phyloP scores from a whole-genome alignment of 2,329 filamentous ascomycete genomes.

The Hypoxylon sp. region DNA sequence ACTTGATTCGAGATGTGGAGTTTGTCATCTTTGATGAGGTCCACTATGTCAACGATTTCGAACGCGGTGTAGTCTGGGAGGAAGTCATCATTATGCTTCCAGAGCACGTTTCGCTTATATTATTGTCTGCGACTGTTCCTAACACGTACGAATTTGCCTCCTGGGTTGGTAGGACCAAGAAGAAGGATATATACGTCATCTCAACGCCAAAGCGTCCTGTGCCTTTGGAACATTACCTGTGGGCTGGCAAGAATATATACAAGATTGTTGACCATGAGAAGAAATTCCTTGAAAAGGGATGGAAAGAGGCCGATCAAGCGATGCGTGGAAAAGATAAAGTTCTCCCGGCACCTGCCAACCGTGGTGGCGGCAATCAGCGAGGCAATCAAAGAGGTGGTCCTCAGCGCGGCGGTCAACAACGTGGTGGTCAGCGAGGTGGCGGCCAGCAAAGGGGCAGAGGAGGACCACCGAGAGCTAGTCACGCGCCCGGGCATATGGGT shows the following conservation, averaged over 20 bases:
- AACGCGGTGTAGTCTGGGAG: conserved; percentile 98
- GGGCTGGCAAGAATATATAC: conserved; percentile 92
- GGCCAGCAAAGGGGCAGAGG: conserved; percentile 70
- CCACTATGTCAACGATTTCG: conserved; percentile 97
- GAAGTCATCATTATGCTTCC: conserved; percentile 99
- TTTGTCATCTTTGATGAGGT: conserved; percentile 99
- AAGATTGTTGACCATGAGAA: conserved; percentile 97
- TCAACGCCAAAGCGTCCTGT: conserved; percentile 96
- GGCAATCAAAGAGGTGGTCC: conserved; percentile 68
- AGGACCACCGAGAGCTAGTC: conserved; percentile 71
- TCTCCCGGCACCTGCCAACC: conserved; percentile 58
- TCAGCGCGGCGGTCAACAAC: conserved; percentile 64
- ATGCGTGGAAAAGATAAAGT: conserved; percentile 85
- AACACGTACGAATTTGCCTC: conserved; percentile 98
- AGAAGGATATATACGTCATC: conserved; percentile 99
- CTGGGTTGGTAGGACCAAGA: conserved; percentile 97
- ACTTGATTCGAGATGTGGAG: conserved; percentile 96
- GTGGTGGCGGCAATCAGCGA: conserved; percentile 66
- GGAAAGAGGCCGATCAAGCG: conserved; percentile 91
- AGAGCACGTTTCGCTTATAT: conserved; percentile 94
- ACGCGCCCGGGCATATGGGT: conserved; percentile 86
- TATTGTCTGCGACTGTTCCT: conserved; percentile 95
- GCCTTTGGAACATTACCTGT: conserved; percentile 94
- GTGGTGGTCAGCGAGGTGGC: conserved; percentile 65
- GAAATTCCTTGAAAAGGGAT: conserved; percentile 90